Base-by-base conservation (phyloP, 2,329 filamentous ascomycete genomes). In the Gaeumannomyces sp. region DNA sequence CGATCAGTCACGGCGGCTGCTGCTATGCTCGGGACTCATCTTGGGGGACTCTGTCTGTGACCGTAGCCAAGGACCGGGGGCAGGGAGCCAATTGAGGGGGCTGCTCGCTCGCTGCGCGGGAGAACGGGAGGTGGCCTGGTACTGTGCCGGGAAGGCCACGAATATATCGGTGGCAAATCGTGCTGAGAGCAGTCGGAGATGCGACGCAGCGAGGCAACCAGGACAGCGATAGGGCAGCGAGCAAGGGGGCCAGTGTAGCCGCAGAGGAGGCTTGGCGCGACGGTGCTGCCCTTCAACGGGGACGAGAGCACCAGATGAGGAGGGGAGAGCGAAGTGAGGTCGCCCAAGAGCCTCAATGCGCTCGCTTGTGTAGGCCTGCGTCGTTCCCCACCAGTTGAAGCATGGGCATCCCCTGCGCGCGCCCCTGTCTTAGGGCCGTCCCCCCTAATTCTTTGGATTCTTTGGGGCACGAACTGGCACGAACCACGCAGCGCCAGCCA, bases 261-360 rank as follows among this genome's bases (percentile, higher is more conserved):
- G 45, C 45, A 50, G 45, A 50, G 19, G 19, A 11, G 1, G 1
- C 45, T 53, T 53, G 45, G 45, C 45, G 45, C 19, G 19, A n/a
- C 45, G 19, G 45, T 10, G 45, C 45, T 53, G 45, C 45, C 45
- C 45, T 53, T 53, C 45, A n/a, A 14, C 45, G 13, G 45, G 45
- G 45, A n/a, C 45, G 19, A 53, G 45, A n/a, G 22, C 19, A n/a
- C 22, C 45, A 53, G 45, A 53, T n/a, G 22, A 53, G 6, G 45
- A 53, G 45, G 45, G 45, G 45, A 53, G 45, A 53, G 45, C 45
- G 45, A 53, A n/a, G 45, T n/a, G 45, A 53, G 45, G 45, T 53
- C 4, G 45, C 19, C 22, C 45, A 38, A 14, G 45, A 53, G 45
- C 45, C 45, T 53, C 45, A n/a, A 22, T 53, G 45, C 45, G 45